Evolutionary conservation across 179 eudicot species (phyloP).

Genomic region (Carnegiea gigantea): DNA sequence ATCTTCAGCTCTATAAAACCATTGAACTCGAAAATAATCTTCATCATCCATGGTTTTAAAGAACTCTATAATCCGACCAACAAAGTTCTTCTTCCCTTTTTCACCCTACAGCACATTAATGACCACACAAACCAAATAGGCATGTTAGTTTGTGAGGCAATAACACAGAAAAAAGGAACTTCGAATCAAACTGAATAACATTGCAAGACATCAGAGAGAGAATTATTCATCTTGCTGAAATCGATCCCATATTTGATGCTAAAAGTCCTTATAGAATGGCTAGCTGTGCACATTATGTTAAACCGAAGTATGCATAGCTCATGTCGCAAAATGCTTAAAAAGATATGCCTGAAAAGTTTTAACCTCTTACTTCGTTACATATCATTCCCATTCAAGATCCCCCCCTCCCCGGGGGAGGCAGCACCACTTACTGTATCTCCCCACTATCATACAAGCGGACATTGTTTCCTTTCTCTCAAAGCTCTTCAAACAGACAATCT

Average conservation of each 20-base stretch:
- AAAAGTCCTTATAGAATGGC: no score
- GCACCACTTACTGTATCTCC: no score
- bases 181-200: background rate
- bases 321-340: no score
- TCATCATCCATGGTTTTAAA: constrained; percentile 46
- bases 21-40: constrained; percentile 54
- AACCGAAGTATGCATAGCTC: background rate
- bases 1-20: constrained; percentile 60
- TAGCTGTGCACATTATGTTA: no score
- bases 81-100: constrained; percentile 39
- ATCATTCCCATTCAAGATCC: no score
- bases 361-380: no score
- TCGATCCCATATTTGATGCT: background rate
- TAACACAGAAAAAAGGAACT: background rate
- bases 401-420: no score
- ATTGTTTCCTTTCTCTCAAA: no score
- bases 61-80: constrained; percentile 51
- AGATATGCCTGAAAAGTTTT: no score
- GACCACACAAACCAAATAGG: background rate
- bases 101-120: constrained; percentile 37
- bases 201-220: background rate
- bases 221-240: background rate
- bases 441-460: no score
- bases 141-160: background rate
- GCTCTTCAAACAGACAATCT: no score